Conservation (phyloP, 2,329 filamentous ascomycete species). For the Hymenoscyphus fraxineus region DNA sequence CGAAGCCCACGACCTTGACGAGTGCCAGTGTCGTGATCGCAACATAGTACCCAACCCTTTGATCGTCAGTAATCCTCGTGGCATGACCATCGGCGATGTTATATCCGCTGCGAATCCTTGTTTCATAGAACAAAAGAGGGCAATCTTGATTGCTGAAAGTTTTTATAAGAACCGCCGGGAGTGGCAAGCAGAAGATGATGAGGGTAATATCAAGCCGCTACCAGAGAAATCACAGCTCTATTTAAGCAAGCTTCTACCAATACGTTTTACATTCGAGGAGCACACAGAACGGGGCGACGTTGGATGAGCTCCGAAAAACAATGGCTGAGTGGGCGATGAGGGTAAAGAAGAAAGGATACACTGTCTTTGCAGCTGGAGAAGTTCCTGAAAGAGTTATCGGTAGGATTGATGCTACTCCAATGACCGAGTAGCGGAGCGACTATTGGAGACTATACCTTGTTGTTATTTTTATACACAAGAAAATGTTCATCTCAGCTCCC, state of each 20-base stretch:
- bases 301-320: neutral
- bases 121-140: neutral
- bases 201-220: neutral
- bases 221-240: neutral
- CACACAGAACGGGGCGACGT: neutral
- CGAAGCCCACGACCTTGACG: neutral
- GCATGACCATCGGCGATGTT: neutral
- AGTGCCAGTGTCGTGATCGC: neutral
- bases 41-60: neutral
- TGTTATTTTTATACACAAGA: too few species aligned
- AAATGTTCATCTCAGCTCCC: too few species aligned
- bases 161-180: neutral
- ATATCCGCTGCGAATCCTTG: neutral
- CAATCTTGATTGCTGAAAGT: neutral
- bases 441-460: too few species aligned
- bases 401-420: neutral
- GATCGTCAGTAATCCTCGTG: neutral
- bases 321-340: neutral
- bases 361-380: neutral
- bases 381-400: neutral
- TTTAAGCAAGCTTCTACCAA: neutral
- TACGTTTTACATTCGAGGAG: neutral
- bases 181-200: neutral
- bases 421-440: neutral
- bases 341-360: neutral